Evolutionary conservation across 306 rosid species (phyloP), one percentile per base, ranked within the genome.

Genomic region (Oxytropis ochrocephala): DNA sequence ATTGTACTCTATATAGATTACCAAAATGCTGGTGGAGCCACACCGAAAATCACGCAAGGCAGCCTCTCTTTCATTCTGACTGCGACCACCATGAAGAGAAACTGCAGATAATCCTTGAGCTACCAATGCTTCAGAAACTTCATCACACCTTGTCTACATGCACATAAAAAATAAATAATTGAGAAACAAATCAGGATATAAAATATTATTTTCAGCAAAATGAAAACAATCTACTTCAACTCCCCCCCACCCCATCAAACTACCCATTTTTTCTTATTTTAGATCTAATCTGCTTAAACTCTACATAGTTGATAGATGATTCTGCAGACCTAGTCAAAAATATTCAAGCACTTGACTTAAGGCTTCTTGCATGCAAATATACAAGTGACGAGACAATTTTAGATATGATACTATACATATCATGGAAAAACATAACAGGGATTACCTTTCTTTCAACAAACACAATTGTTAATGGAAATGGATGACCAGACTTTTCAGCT

Each of bases 21-120:
- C 97, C 95, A 90, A 83, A 60, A 90, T 90, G 82, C 70, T 84
- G 74, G 95, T 88, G 49, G 90, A 79, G 80, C 92, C 81, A 83
- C 79, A 88, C 67, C 95, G 83, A 65, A 90, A 90, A 68, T 86
- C 86, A 39, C 81, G 87, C 74, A 90, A 64, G 32, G 97, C 97
- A 67, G 92, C 80, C 82, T 90, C 97, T 82, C 97, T 82, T 84
- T 90, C 97, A 63, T 49, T 75, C 64, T 90, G 97, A 77, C 90
- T 82, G 46, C 95, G 97, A 50, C 97, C 97, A 72, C 97, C 95
- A 75, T 90, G 97, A 76, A 90, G 90, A 51, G 95, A 88, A 78
- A 83, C 97, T 18, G 97, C 95, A 73, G 87, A 87, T 75, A 90
- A 81, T 32, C 91, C 97, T 86, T 90, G 85, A 48, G 92, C 97